Evolutionary conservation across 2,329 filamentous ascomycete genomes (phyloP), one percentile per base, ranked within the genome.

Genomic region (Penicillium hesseltinei): DNA sequence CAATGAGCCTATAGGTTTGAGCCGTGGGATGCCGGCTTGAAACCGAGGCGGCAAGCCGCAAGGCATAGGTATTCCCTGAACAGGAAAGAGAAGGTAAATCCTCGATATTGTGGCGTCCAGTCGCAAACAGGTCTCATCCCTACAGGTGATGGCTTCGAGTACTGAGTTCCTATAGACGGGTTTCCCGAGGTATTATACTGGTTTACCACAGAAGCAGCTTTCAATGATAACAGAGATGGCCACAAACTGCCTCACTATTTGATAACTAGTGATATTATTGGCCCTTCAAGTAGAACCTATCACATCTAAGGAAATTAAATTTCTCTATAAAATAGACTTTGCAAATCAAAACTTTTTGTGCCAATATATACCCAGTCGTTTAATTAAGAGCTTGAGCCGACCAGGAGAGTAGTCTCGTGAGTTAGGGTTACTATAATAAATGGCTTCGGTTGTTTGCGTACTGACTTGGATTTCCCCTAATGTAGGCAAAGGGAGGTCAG

Each of bases 71-170:
- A 17, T 35, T 43, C 27, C 45, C 39, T 23, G 3, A 44, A 31
- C 6, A 51, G 53, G 53, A 25, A 44, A 31, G 5, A 44, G 38
- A 38, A 43, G 38, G n/a, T 21, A 44, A 35, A 19, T 13, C 25
- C 15, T 13, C 1, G 7, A 31, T 7, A 35, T 15, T 13, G n/a
- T 33, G 19, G 38, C 13, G 27, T 33, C 27, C 21, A 42, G 11
- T 40, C 48, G 5, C 17, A 51, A 17, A 4, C 19, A 15, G 13
- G 8, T 23, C 25, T 7, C 2, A 35, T 31, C 39, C 15, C 8
- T 31, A 21, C n/a, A 19, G 19, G 9, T 15, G 15, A 25, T 19
- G 2, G 27, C 13, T 17, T 27, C 27, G 17, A 25, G 7, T 15
- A 19, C 43, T 13, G 10, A 19, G 1, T 19, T 25, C n/a, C 5